Evolutionary conservation across 805 yeast genomes (phyloP).

Genomic region (Wickerhamiella lipophila): DNA sequence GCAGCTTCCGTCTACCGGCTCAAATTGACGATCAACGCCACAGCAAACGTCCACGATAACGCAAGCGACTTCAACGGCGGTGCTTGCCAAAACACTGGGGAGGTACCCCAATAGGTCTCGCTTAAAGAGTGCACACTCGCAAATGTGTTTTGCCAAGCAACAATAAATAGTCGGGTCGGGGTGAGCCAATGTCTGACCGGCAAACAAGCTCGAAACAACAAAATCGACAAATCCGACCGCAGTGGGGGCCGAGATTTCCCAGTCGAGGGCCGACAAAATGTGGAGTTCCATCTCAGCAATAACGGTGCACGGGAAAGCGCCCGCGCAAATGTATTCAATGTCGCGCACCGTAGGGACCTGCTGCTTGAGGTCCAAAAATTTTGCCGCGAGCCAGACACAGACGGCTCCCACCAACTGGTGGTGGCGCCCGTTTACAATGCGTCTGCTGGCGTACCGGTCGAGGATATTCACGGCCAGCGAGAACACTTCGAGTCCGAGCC

Average conservation of each 20-base stretch:
- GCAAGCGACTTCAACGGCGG: constrained; percentile 29
- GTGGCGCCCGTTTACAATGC: constrained; percentile 75
- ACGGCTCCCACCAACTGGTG: constrained; percentile 84
- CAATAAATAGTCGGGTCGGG: constrained; percentile 15
- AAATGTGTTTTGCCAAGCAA: constrained; percentile 26
- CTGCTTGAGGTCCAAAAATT: constrained; percentile 62
- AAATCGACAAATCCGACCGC: constrained; percentile 34
- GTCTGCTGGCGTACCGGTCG: constrained; percentile 80
- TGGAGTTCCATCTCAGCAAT: constrained; percentile 69
- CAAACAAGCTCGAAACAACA: constrained; percentile 10
- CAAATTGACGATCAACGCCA: constrained; percentile 15
- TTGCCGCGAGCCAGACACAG: constrained; percentile 85
- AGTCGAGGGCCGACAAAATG: constrained; percentile 54
- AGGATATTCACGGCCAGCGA: constrained; percentile 61
- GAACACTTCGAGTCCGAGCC: constrained; percentile 52
- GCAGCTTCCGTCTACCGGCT: constrained; percentile 11
- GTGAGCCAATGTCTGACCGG: constrained; percentile 9
- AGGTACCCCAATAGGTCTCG: constrained; percentile 23
- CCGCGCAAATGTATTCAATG: constrained; percentile 58
- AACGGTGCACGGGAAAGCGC: constrained; percentile 46
- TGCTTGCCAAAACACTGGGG: constrained; percentile 27
- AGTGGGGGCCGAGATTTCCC: constrained; percentile 58
- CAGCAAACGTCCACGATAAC: constrained; percentile 19
- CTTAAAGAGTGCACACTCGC: constrained; percentile 29
- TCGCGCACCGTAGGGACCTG: constrained; percentile 64